Evolutionary conservation across 2,329 filamentous ascomycete species (phyloP), one percentile per base, ranked within the genome.

Genomic region (Penicillium sp.): DNA sequence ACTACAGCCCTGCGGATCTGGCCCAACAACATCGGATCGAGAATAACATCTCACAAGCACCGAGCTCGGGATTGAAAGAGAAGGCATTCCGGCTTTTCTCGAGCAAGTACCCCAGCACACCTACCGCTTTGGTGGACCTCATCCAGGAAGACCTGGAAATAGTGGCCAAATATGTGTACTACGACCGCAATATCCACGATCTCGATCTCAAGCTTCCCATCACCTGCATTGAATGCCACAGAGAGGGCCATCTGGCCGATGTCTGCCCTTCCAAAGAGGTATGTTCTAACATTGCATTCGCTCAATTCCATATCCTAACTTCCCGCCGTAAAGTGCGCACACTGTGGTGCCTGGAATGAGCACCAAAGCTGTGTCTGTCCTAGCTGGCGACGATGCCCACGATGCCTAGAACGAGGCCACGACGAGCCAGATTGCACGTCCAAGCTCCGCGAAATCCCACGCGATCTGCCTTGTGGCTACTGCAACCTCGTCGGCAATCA

Each of bases 371-470:
- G 57, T 28, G 63, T 67, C 31, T 76, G 73, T 46, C 71, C 73
- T 14, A 57, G 62, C 19, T 71, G 71, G 63, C 60, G 65, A 50
- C 62, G 72, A 54, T 76, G 73, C 56, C 62, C 68, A 41, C 82
- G 81, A 61, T 89, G 86, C 66, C 77, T 75, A 40, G 80, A 84
- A 64, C 72, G 79, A 36, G 86, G 85, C 9, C 86, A 89, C 60
- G 58, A 61, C 42, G 66, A 69, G 14, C 58, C 66, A 1, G 57
- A 69, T 7, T 89, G 86, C 61, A 59, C 67, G 2, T 81, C 85
- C 54, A 81, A 81, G 52, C 73, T 87, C 13, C 77, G 76, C 53
- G 75, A 75, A 13, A 81, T 84, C 47, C 75, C 75, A 22, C 48
- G 56, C n/a, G 69, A 73, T 18, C 70, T 78, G 39, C 75, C 77